phyloP scores from a whole-genome alignment of 352 stramenopile species.

The Peronospora farinosa region DNA sequence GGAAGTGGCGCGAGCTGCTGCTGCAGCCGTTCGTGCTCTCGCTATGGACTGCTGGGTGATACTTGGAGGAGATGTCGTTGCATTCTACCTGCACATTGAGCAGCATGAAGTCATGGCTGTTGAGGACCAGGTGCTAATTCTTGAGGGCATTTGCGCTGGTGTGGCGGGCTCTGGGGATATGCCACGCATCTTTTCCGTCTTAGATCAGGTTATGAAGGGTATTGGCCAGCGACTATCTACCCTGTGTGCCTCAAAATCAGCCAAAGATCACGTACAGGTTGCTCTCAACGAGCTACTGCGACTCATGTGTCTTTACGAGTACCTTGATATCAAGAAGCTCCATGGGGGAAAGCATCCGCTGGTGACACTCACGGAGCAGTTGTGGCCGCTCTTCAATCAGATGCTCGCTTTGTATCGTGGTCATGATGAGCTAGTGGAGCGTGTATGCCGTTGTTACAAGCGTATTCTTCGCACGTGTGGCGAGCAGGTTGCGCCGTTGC shows the following conservation, averaged over 20 bases:
- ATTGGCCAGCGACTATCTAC: slow-evolving; percentile 46
- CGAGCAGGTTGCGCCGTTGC: slow-evolving; percentile 47
- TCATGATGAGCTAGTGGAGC: slow-evolving; percentile 77
- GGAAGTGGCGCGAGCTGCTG: slow-evolving; percentile 69
- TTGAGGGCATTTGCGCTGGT: slow-evolving; percentile 69
- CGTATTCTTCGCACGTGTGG: slow-evolving; percentile 76
- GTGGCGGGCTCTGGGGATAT: slow-evolving; percentile 47
- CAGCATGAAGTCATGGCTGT: slow-evolving; percentile 56
- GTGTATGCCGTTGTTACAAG: slow-evolving; percentile 83
- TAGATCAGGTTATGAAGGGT: slow-evolving; percentile 65
- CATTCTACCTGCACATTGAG: slow-evolving; percentile 78
- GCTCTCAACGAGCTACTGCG: slow-evolving; percentile 65
- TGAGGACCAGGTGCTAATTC: slow-evolving; percentile 80
- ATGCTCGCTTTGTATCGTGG: slow-evolving; percentile 64
- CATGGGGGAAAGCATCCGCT: slow-evolving; percentile 38
- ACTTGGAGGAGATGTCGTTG: slow-evolving; percentile 55
- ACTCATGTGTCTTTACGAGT: slow-evolving; percentile 82
- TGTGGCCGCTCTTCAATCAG: slow-evolving; percentile 79
- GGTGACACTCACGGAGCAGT: slow-evolving; percentile 63
- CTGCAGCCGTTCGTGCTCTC: slow-evolving; percentile 61
- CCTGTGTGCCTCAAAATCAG: slow-evolving; percentile 36
- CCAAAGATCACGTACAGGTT: slow-evolving; percentile 31
- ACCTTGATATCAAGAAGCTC: slow-evolving; percentile 40
- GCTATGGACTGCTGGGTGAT: slow-evolving; percentile 74
- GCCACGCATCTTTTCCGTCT: slow-evolving; percentile 34